These are phyloP conservation scores for Abeoforma whisleri DNA, from an alignment of 78 protist genomes.

Conservation along the genomic window DNA sequence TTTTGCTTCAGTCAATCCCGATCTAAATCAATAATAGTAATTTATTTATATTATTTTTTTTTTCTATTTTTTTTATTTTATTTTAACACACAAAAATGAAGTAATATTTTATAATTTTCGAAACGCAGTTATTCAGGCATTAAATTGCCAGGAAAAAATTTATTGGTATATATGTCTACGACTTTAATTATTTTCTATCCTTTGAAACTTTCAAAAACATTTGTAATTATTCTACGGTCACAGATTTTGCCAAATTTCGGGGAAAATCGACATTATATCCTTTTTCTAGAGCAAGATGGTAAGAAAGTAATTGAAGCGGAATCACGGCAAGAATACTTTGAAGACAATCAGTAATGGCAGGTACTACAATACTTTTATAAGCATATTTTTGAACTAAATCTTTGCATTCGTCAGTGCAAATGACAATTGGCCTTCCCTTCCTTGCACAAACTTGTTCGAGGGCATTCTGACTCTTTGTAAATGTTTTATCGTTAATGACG, in stretches of 20 bases:
- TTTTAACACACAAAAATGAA: too few species aligned
- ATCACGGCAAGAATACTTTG: slow-evolving; percentile 63
- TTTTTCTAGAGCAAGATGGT: slow-evolving; percentile 51
- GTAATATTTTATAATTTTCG: too few species aligned
- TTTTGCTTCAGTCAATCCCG: too few species aligned
- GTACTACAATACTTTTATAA: slow-evolving; percentile 34
- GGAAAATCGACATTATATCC: slow-evolving; percentile 82
- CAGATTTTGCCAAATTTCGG: slow-evolving; percentile 94
- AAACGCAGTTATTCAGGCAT: too few species aligned
- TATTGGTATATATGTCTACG: too few species aligned
- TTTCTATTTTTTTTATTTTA: too few species aligned
- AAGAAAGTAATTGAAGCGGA: slow-evolving; percentile 85
- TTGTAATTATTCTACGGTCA: slow-evolving; percentile 58
- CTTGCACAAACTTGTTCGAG: slow-evolving; percentile 56
- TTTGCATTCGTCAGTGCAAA: slow-evolving; percentile 35
- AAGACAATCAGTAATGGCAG: slow-evolving; percentile 46
- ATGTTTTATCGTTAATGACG: slow-evolving; percentile 37
- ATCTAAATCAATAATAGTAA: too few species aligned
- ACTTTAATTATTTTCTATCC: too few species aligned
- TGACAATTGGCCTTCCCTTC: slow-evolving; percentile 47
- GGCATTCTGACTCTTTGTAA: slow-evolving; percentile 37
- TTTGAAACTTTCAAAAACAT: slow-evolving; percentile 58
- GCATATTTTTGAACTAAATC: not conserved
- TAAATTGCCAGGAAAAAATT: too few species aligned
- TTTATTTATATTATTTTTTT: too few species aligned